A percentile compares a stretch with the other conserved stretches of the same genome.
phyloP scores from a whole-genome alignment of 2,329 filamentous ascomycete species.

The Achaetomium macrosporum region DNA sequence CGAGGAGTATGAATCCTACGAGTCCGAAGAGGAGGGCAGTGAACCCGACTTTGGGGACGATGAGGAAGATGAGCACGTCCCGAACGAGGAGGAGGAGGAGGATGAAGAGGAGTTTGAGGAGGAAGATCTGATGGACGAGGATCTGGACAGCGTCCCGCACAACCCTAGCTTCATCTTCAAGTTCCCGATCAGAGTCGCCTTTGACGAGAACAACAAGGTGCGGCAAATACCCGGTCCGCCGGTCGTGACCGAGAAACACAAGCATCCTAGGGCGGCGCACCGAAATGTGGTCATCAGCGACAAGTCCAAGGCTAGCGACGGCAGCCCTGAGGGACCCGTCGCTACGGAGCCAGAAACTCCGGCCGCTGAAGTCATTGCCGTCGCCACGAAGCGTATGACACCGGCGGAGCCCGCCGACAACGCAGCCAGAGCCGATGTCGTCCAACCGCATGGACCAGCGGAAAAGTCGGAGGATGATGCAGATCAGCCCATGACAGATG shows the following conservation, averaged over 20 bases:
- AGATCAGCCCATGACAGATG: constrained; percentile 8
- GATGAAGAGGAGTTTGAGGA: constrained; percentile 47
- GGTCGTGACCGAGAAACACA: constrained; percentile 12
- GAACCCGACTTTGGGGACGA: constrained; percentile 73
- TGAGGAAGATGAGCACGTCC: constrained; percentile 62
- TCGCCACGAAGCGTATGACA: constrained; percentile 18
- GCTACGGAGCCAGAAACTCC: constrained; percentile 24
- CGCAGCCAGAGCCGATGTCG: background rate
- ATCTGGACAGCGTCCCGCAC: constrained; percentile 36
- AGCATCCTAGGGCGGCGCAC: constrained; percentile 19
- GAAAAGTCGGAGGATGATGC: constrained; percentile 2
- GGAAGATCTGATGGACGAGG: constrained; percentile 50
- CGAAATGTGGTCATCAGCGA: constrained; percentile 25
- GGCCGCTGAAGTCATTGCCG: constrained; percentile 22
- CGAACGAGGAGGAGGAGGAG: constrained; percentile 52
- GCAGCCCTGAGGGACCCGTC: constrained; percentile 26
- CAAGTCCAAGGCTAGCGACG: constrained; percentile 20
- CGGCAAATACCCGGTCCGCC: constrained; percentile 28
- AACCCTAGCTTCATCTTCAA: constrained; percentile 66
- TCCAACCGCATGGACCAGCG: background rate
- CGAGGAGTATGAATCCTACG: constrained; percentile 54
- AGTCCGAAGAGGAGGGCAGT: constrained; percentile 59
- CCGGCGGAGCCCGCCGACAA: background rate
- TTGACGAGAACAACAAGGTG: constrained; percentile 33
- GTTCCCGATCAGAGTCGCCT: constrained; percentile 48